Percentiles rank a stretch among this genome's conserved stretches.
Evolutionary conservation across 192 early-diverging fungal genomes (phyloP).

Genomic region (Podila clonocystis): DNA sequence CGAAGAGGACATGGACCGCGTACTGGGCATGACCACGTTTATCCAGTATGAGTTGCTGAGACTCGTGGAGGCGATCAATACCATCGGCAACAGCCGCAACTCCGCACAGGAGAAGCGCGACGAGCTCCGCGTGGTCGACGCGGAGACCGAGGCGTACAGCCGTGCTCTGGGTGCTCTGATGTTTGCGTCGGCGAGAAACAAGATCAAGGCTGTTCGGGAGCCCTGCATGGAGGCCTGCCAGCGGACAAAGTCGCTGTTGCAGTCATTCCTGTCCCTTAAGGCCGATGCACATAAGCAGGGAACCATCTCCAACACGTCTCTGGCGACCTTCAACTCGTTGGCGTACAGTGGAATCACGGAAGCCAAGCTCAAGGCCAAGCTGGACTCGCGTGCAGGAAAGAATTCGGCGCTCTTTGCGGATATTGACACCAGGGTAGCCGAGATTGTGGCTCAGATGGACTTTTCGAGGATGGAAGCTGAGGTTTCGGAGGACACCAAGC

Average conservation of each 20-base stretch:
- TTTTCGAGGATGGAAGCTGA: slow-evolving; percentile 42
- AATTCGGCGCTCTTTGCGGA: slow-evolving; percentile 50
- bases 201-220: slow-evolving; percentile 12
- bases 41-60: slow-evolving; percentile 43
- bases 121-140: slow-evolving; percentile 14
- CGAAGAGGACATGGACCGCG: slow-evolving; percentile 12
- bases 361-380: slow-evolving; percentile 43
- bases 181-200: slow-evolving; percentile 14
- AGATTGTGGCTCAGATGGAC: slow-evolving; percentile 38
- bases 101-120: slow-evolving; percentile 18
- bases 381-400: slow-evolving; percentile 49
- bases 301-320: slow-evolving; percentile 46
- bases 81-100: slow-evolving; percentile 3
- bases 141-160: slow-evolving; percentile 26
- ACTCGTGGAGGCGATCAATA: slow-evolving; percentile 33
- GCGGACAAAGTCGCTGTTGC: slow-evolving; percentile 20
- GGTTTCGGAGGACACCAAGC: slow-evolving; percentile 32
- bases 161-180: slow-evolving; percentile 21
- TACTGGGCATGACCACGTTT: slow-evolving; percentile 23
- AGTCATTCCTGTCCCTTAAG: slow-evolving; percentile 39
- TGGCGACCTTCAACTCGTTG: slow-evolving; percentile 54
- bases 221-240: slow-evolving; percentile 33
- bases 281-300: slow-evolving; percentile 48
- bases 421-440: slow-evolving; percentile 39
- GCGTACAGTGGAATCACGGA: slow-evolving; percentile 53